phyloP scores from a whole-genome alignment of 2,329 filamentous ascomycete species.

The Neopestalotiopsis clavispora region DNA sequence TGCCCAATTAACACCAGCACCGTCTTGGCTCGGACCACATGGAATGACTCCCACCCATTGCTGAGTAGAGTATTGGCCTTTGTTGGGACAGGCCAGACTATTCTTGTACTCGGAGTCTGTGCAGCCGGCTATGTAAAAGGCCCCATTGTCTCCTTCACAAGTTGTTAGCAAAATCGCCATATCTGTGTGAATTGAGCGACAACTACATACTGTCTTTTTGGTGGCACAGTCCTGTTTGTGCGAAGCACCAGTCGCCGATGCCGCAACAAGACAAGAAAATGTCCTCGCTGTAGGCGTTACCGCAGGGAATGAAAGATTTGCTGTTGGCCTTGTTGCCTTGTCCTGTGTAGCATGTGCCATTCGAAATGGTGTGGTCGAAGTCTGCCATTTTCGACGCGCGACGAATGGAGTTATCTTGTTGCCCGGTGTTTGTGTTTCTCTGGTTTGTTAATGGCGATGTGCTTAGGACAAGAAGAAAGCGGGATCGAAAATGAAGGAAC shows the following conservation, averaged over 20 bases:
- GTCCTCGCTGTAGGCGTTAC: conserved; percentile 23
- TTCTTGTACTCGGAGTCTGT: conserved; percentile 25
- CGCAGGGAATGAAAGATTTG: conserved; percentile 28
- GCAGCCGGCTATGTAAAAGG: conserved; percentile 28
- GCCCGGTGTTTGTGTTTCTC: background rate
- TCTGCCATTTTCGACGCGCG: background rate
- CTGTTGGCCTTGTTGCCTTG: conserved; percentile 20
- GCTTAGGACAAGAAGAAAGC: background rate
- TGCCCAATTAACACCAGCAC: conserved; percentile 22
- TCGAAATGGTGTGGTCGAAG: conserved; percentile 21
- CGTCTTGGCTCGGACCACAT: conserved; percentile 27
- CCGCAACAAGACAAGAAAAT: conserved; percentile 27
- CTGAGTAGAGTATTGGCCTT: conserved; percentile 25
- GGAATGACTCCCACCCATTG: conserved; percentile 25
- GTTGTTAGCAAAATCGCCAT: background rate
- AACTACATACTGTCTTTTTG: conserved; percentile 24
- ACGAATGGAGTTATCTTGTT: too few relatives aligned
- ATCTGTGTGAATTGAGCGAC: conserved; percentile 24
- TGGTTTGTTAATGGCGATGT: too few relatives aligned
- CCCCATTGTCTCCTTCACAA: conserved; percentile 16
- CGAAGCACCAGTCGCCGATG: conserved; percentile 25
- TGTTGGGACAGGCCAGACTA: conserved; percentile 22
- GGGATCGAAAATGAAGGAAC: background rate
- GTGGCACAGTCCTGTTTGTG: conserved; percentile 25
- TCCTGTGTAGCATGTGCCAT: conserved; percentile 27